Evolutionary conservation across 805 yeast genomes (phyloP).

Genomic region (Nakazawaea wyomingensis): DNA sequence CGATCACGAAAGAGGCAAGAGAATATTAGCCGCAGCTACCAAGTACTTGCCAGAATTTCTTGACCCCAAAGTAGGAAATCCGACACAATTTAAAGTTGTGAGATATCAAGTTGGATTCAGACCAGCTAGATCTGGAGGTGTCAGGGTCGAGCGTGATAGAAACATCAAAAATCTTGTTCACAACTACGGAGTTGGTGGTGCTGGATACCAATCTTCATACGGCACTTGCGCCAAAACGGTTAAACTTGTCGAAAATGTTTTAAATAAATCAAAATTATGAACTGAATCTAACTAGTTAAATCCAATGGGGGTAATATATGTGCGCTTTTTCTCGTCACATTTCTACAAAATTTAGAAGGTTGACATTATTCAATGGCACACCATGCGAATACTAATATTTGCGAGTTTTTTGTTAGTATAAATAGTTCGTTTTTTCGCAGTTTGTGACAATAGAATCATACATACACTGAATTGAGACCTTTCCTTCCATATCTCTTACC

Average conservation of each 20-base stretch:
- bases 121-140: constrained; percentile 59
- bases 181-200: constrained; percentile 64
- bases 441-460: background rate
- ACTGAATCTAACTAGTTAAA: background rate
- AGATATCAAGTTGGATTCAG: constrained; percentile 63
- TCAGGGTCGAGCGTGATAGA: constrained; percentile 34
- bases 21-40: constrained; percentile 37
- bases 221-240: constrained; percentile 53
- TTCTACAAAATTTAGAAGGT: background rate
- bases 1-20: constrained; percentile 43
- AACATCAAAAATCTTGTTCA: constrained; percentile 34
- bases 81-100: constrained; percentile 40
- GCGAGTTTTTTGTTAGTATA: background rate
- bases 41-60: constrained; percentile 51
- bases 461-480: constrained; percentile 5
- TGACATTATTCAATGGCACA: background rate
- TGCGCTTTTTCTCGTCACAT: background rate
- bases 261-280: constrained; percentile 18
- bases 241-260: constrained; percentile 22
- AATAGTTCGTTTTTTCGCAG: background rate
- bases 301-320: too few species aligned
- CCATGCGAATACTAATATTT: background rate
- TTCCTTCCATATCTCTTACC: constrained; percentile 6
- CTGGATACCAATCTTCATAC: constrained; percentile 67
- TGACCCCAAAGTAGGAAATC: constrained; percentile 21